phyloP scores from a whole-genome alignment of 1,284 basidiomycete species.

The Cryptococcus sp. region DNA sequence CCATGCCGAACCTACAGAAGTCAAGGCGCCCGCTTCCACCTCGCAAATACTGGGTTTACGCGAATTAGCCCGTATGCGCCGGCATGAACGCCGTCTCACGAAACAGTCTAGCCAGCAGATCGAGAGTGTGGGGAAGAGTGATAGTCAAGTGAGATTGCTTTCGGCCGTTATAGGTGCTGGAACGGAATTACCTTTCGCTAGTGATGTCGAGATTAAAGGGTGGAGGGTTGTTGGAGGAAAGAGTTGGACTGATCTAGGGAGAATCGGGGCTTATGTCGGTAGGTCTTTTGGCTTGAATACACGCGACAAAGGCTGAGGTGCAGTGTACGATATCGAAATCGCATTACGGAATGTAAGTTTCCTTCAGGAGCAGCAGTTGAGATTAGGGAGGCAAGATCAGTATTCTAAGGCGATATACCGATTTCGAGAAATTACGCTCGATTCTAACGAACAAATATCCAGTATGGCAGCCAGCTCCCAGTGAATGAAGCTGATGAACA shows the following conservation, averaged over 20 bases:
- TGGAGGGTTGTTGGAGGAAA: constrained; percentile 42
- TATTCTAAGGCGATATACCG: constrained; percentile 38
- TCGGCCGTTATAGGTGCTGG: background rate
- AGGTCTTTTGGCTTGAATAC: constrained; percentile 10
- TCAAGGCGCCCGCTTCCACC: background rate
- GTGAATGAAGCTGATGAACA: constrained; percentile 9
- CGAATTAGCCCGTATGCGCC: constrained; percentile 14
- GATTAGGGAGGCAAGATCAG: constrained; percentile 26
- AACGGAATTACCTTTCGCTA: constrained; percentile 22
- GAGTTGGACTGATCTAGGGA: constrained; percentile 29
- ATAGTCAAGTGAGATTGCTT: background rate
- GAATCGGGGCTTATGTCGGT: constrained; percentile 45
- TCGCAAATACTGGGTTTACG: constrained; percentile 10
- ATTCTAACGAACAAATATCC: constrained; percentile 26
- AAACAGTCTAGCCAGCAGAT: background rate
- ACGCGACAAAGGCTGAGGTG: background rate
- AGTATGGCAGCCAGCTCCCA: constrained; percentile 12
- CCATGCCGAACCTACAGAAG: background rate
- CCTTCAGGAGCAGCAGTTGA: background rate
- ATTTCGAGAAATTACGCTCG: constrained; percentile 34
- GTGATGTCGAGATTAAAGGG: constrained; percentile 31
- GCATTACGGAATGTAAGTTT: constrained; percentile 18
- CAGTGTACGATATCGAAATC: constrained; percentile 45
- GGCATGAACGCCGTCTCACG: background rate
- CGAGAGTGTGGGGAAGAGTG: background rate